These are phyloP conservation scores for Paralagenidium karlingii DNA, from an alignment of 352 stramenopile species.

Conservation along the genomic window DNA sequence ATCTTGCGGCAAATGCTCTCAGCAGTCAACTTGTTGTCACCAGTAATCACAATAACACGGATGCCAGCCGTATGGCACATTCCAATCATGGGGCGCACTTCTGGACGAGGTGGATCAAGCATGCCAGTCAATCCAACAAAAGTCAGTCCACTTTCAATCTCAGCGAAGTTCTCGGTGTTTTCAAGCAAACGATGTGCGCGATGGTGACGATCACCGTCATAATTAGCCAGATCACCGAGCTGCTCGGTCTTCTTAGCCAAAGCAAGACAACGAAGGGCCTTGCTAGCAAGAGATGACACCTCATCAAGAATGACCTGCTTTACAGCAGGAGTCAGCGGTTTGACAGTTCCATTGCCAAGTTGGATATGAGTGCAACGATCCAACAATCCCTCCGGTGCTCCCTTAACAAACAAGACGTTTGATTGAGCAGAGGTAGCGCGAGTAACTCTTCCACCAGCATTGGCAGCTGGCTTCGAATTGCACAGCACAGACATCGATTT, in stretches of 20 bases:
- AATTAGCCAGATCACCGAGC: conserved; percentile 63
- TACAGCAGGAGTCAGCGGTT: conserved; percentile 84
- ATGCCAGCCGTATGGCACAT: conserved; percentile 93
- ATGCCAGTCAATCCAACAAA: conserved; percentile 98
- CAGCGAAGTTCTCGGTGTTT: conserved; percentile 78
- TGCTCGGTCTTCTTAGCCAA: conserved; percentile 95
- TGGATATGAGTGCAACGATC: conserved; percentile 92
- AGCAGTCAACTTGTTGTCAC: conserved; percentile 97
- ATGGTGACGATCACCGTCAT: conserved; percentile 78
- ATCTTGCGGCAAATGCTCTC: conserved; percentile 96
- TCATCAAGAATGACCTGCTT: conserved; percentile 82
- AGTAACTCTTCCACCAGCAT: conserved; percentile 23
- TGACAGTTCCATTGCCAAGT: conserved; percentile 84
- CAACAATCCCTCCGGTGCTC: conserved; percentile 94
- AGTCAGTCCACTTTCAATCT: conserved; percentile 94
- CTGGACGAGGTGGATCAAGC: conserved; percentile 94
- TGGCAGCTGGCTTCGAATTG: conserved; percentile 28
- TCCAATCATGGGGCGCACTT: conserved; percentile 94
- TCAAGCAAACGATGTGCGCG: conserved; percentile 72
- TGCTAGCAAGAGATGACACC: conserved; percentile 84
- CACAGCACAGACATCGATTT: conserved; percentile 98
- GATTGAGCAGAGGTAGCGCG: conserved; percentile 48
- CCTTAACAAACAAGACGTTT: conserved; percentile 98
- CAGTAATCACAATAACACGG: conserved; percentile 99
- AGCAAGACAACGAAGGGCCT: conserved; percentile 93